Conservation (phyloP, 352 stramenopile genomes). For the Phytophthora fragariae region DNA sequence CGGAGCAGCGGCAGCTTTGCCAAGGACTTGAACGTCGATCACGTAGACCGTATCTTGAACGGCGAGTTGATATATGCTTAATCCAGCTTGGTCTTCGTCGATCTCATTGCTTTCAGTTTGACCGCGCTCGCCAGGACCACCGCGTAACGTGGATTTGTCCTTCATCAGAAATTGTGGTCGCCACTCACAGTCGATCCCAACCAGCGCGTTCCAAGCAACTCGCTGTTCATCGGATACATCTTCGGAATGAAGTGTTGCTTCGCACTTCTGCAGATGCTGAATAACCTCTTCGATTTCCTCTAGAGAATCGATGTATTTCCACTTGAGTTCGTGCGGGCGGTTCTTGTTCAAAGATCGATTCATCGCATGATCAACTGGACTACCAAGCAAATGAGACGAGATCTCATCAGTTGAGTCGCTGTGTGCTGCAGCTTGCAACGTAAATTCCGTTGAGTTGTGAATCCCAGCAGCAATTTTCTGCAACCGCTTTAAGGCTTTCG, state of each 20-base stretch:
- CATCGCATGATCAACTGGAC: constrained; percentile 37
- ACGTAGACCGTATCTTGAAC: constrained; percentile 55
- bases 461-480: constrained; percentile 29
- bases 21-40: constrained; percentile 67
- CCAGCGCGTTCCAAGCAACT: constrained; percentile 31
- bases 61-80: constrained; percentile 67
- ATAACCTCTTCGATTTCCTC: constrained; percentile 37
- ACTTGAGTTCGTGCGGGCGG: constrained; percentile 25
- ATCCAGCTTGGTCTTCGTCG: constrained; percentile 28
- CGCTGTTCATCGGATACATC: constrained; percentile 7
- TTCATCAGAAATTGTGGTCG: constrained; percentile 55
- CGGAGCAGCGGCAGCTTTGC: constrained; percentile 38
- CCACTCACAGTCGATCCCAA: constrained; percentile 78
- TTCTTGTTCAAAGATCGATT: constrained; percentile 33
- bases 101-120: constrained; percentile 1
- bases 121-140: neutral
- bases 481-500: constrained; percentile 66
- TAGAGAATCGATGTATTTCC: constrained; percentile 43
- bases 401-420: neutral
- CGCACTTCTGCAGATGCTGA: constrained; percentile 23
- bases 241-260: constrained; percentile 3
- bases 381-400: neutral
- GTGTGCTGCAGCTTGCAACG: neutral
- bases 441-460: neutral
- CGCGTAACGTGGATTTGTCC: neutral